A percentile compares a stretch with the other conserved stretches of the same genome.
Evolutionary conservation across 108 stramenopile genomes (phyloP).

Genomic region (Cyclostephanos tholiformis): DNA sequence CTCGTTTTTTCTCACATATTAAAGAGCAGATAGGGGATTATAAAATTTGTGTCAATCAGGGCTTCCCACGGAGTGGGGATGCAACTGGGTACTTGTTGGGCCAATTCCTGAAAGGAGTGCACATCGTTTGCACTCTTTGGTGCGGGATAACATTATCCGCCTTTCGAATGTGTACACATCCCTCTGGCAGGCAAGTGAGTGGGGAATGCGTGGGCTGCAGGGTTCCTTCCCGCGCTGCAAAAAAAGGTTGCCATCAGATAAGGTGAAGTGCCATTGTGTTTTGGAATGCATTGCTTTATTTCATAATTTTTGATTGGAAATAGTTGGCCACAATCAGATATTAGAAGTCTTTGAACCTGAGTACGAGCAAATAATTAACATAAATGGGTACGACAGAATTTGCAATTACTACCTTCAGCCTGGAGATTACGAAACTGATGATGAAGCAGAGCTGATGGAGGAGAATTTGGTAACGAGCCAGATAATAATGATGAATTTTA

Average conservation of each 20-base stretch:
- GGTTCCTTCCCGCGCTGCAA: too few species aligned
- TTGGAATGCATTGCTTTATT: neutral
- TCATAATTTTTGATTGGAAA: constrained; percentile 6
- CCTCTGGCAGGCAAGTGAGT: neutral
- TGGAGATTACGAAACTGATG: neutral
- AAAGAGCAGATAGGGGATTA: constrained; percentile 2
- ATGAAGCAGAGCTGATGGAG: neutral
- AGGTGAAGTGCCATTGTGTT: neutral
- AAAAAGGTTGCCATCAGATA: constrained; percentile 1
- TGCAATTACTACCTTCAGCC: neutral
- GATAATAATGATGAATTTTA: too few species aligned
- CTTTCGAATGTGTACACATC: constrained; percentile 9
- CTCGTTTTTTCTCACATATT: constrained; percentile 1
- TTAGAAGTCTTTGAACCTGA: too few species aligned
- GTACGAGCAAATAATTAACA: neutral
- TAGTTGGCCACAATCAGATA: constrained; percentile 12
- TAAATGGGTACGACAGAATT: too few species aligned
- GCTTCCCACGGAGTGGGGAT: too few species aligned
- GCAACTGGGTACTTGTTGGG: too few species aligned
- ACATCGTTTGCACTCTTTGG: constrained; percentile 5
- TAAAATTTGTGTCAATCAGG: neutral
- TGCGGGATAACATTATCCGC: neutral
- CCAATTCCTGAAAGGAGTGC: too few species aligned
- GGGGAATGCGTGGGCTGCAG: too few species aligned
- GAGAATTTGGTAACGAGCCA: too few species aligned